Base-by-base conservation (phyloP, 768 basidiomycete genomes). In the Hericium erinaceus region DNA sequence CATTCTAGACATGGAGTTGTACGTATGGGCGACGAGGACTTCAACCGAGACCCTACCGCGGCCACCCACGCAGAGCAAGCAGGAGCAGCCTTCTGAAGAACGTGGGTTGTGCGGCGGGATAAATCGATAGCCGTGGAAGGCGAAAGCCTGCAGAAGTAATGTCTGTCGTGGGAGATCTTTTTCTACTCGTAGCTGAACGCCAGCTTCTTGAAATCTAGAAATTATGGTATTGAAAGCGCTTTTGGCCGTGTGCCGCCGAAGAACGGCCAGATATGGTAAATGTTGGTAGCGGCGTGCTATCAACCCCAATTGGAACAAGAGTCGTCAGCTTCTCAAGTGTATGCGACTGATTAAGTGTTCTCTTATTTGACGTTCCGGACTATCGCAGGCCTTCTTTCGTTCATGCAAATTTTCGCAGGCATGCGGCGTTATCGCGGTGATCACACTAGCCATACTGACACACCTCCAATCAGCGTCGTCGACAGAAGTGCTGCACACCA, bases 1-100 rank as follows among this genome's bases (percentile, higher is more conserved):
- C 38, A 56, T 49, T 56, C 38, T 56, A 86, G 85, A 62, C 85
- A 85, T 69, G 68, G 33, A 20, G 64, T 66, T 41, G 48, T 33
- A 26, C 37, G 46, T 39, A 39, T 63, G 56, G 56, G 54, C 16
- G 58, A 59, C 24, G 60, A 63, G 37, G 62, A 63, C 39, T 63
- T 63, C n/a, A 61, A 58, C 40, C 60, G 55, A 26, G 62, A 61
- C 13, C 3, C 16, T 11, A 1, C 28, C 24, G 18, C 49, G 18
- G 16, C 49, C 33, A 33, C 33, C 33, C 33, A 33, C 33, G 7
- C 33, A 33, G 33, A 33, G 33, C 33, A 33, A 12, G 49, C 44
- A 7, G 15, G 1, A 7, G 39, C 37, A 38, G 20, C 22, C n/a
- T 4, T 26, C 11, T 38, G 39, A 18, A 24, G 16, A 22, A 37